phyloP scores from a whole-genome alignment of 2,329 filamentous ascomycete genomes.

The Scedosporium boydii region DNA sequence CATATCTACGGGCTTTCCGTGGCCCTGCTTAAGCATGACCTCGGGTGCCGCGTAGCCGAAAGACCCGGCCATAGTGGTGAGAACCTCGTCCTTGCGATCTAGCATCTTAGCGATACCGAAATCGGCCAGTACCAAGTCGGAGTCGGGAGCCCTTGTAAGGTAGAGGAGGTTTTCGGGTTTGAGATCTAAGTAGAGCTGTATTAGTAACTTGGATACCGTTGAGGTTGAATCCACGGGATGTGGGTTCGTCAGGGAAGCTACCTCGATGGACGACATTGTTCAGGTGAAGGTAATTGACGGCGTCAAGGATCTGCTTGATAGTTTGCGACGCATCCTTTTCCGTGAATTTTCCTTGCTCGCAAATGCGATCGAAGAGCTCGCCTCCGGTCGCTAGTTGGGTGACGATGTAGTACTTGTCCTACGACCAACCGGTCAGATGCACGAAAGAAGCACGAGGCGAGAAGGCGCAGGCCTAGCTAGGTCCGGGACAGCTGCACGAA shows the following conservation, averaged over 20 bases:
- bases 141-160: conserved; percentile 65
- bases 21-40: conserved; percentile 95
- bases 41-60: conserved; percentile 97
- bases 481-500: background rate
- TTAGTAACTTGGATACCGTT: background rate
- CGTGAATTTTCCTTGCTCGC: conserved; percentile 95
- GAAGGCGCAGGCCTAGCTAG: background rate
- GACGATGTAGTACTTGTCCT: conserved; percentile 99
- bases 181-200: conserved; percentile 54
- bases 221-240: background rate
- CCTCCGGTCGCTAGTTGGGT: conserved; percentile 92
- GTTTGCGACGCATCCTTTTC: conserved; percentile 96
- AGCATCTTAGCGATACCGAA: conserved; percentile 99
- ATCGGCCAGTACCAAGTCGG: conserved; percentile 85
- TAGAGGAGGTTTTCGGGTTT: conserved; percentile 98
- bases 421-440: background rate
- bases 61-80: conserved; percentile 97
- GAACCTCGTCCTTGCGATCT: conserved; percentile 77
- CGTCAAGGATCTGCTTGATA: conserved; percentile 83
- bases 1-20: conserved; percentile 98
- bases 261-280: conserved; percentile 96
- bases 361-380: conserved; percentile 96
- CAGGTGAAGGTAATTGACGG: conserved; percentile 87
- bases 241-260: conserved; percentile 21
- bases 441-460: background rate